Base-by-base conservation (phyloP, 768 basidiomycete genomes). In the Wakefieldia striispora region DNA sequence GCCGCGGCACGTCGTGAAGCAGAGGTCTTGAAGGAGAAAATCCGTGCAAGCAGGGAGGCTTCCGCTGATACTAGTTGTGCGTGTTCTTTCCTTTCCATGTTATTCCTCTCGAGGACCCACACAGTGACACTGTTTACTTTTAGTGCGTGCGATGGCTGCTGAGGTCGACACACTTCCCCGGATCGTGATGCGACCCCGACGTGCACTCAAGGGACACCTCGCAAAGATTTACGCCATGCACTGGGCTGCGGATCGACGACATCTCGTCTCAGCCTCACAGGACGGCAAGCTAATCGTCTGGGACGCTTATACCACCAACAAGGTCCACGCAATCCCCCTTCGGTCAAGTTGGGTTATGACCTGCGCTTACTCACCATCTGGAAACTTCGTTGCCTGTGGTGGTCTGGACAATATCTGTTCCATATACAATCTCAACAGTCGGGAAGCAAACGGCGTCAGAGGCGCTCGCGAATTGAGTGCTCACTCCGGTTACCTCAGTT, bases 191-290 rank as follows among this genome's bases (percentile, higher is more conserved):
- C 90, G 92, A 61, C 91, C 93, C 45, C 83, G 97, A 50, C 88
- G 95, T 59, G 89, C 92, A 55, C 85, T 99, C 60, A 87, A 94
- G 65, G 95, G 95, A 23, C 95, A 99, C 72, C 84, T 99, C 45
- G 95, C 95, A 54, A 99, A 99, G 79, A 98, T 99, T 65, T 99
- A 99, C 70, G 95, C 95, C 41, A 97, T 99, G 91, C 97, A 99
- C 71, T 99, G 97, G 97, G 89, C 95, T 29, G 85, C 89, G 45
- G 95, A 99, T 76, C 83, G 93, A 64, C 81, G 97, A 62, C 95
- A 99, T 76, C 83, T 99, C 53, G 95, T 99, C 31, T 98, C 97
- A 14, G 95, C 95, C n/a, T 98, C 95, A 3, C 95, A 99, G 69
- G 95, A 99, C 66, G 95, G 95, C 45, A 99, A 99, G 71, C 82